Base-by-base conservation (phyloP, 805 yeast species). In the Ogataea nitratoaversa region DNA sequence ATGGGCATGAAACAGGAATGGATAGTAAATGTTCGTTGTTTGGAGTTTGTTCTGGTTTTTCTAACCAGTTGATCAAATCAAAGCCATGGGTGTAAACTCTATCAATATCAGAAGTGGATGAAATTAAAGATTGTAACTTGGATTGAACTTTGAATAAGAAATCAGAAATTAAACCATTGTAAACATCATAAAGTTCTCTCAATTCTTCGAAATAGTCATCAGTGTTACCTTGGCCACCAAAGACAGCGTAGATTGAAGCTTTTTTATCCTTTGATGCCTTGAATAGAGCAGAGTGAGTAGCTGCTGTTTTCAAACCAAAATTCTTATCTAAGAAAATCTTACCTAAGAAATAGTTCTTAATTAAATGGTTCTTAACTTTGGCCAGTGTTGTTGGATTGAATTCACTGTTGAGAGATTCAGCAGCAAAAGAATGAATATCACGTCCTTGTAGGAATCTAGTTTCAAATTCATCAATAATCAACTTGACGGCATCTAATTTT, bases 221-320 rank as follows among this genome's bases (percentile, higher is more conserved):
- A 38, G 95, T 82, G 71, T 88, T 91, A 67, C 99, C 99, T 72
- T 93, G 99, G 58, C 99, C 99, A 62, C 99, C 99, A 57, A 91
- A 93, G 52, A 93, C 80, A 48, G 97, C 95, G 44, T 76, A 79
- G 41, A 90, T 65, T 45, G 73, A 70, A 33, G 90, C 86, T 37
- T 73, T 66, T 31, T 72, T 67, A 43, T 72, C 71, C 37, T 69
- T 59, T n/a, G 76, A 76, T 37, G 84, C 79, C 47, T 79, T 72
- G 61, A 88, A 74, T 43, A 91, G 72, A 35, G 63, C 66, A 35
- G 63, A 57, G 4, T 47, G 40, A 33, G 52, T 19, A 14, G 50
- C 27, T 13, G 31, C 46, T 14, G 43, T 32, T 5, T 32, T 36
- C 34, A 52, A 34, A 35, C 62, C 60, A 33, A 48, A 54, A 14